Evolutionary conservation across 2,329 filamentous ascomycete genomes (phyloP), one percentile per base, ranked within the genome.

Genomic region (Aulographum hederae): DNA sequence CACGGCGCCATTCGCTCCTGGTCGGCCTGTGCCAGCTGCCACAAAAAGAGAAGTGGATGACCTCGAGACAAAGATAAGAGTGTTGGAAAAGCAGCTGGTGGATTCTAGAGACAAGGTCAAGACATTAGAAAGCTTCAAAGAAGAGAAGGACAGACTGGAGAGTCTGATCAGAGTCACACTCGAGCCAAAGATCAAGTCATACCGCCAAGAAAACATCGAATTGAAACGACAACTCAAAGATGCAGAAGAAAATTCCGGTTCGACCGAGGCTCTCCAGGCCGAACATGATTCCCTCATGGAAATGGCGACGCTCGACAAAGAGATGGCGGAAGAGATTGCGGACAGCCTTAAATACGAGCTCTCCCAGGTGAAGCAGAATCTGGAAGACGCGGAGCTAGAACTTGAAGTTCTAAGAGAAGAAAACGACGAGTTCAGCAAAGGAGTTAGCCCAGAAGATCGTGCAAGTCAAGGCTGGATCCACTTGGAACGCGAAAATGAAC

Each of bases 281-380:
- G 84, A 94, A 41, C 75, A 91, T 50, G 89, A 95, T 18, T 69
- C 75, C 3, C 70, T 78, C 5, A 58, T 94, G 46, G 89, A 98
- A 54, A 69, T 89, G 53, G 82, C 84, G 5, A 77, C 80, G 0
- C 60, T 98, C 17, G 89, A 98, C 48, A 73, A 81, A 28, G 86
- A 98, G 52, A 92, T 95, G 79, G 89, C 89, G 0, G 85, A 98
- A 52, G 86, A 94, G 53, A 82, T 74, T 27, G 77, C 80, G 1
- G 89, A 95, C 41, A 72, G 77, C 13, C 62, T 78, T 31, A 89
- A 84, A 49, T 66, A 69, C 2, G 85, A 98, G 46, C 59, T 91
- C 16, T 79, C 92, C 23, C 66, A 71, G 2, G 52, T 92, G 32
- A 80, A 81, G 45, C 58, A 69, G 35, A 82, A 75, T 46, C 57